Base-by-base conservation (phyloP, 176 grass and related monocot species). In the Thinopyrum elongatum region DNA sequence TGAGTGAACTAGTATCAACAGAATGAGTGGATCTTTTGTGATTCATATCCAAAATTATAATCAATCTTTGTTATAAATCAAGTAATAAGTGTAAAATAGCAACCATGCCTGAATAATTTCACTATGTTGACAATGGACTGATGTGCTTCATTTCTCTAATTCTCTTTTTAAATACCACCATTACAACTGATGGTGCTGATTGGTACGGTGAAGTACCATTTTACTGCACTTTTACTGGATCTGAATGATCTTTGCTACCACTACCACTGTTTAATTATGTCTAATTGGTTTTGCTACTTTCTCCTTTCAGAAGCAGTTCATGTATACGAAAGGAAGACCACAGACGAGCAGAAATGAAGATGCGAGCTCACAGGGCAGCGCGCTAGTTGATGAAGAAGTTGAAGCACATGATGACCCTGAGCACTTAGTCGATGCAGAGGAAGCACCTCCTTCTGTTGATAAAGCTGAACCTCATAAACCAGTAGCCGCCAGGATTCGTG, bases 271-370 rank as follows among this genome's bases (percentile, higher is more conserved):
- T 59, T 51, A 35, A 58, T 68, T 38, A 65, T 87, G 47, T 92
- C 38, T 64, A 62, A 69, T 63, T 78, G 28, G 49, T 84, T 84
- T 82, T 34, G 12, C 21, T 74, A 60, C 16, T 87, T 82, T 53
- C 53, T 86, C 26, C 46, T 91, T 89, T 58, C 97, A 99, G 97
- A 99, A 92, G 76, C 89, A 99, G 71, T 79, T 99, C 42, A 96
- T 83, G 82, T 88, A 86, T 72, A 51, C 79, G 3, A 92, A 83
- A 88, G 49, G 44, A 78, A 91, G 88, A 55, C 34, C 59, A 36
- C 87, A 81, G 23, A 75, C 66, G 47, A 90, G 85, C 55, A 89
- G 77, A 81, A 93, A 90, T 27, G 90, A 94, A 86, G 90, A 92
- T 82, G 85, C 84, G 28, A 89, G 77, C 75, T 86, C 88, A 84